Evolutionary conservation across 805 yeast genomes (phyloP).

Genomic region (Nakazawaea ishiwadae): DNA sequence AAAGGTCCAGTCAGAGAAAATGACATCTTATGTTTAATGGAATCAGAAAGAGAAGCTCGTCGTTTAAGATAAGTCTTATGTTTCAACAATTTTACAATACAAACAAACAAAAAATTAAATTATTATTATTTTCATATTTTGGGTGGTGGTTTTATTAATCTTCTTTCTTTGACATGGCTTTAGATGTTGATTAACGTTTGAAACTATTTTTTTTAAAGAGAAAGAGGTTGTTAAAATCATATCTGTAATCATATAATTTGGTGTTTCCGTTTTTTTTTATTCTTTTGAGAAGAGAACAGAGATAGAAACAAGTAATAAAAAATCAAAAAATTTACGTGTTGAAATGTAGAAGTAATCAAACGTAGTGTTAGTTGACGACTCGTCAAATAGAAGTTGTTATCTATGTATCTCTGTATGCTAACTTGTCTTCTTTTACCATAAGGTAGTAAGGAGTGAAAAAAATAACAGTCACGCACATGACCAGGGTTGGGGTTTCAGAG

Average conservation of each 20-base stretch:
- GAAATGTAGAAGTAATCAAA: no score
- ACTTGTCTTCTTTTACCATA: no score
- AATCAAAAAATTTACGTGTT: background rate
- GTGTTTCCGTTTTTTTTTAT: background rate
- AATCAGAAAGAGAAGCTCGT: constrained; percentile 99
- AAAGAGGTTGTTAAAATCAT: no score
- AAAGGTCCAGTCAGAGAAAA: constrained; percentile 97
- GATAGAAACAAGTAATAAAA: constrained; percentile 1
- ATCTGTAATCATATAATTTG: constrained; percentile 1
- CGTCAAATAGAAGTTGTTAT: background rate
- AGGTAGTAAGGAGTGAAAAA: no score
- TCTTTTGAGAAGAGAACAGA: constrained; percentile 1
- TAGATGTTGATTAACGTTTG: no score
- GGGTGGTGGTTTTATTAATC: background rate
- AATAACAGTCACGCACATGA: no score
- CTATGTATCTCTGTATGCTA: no score
- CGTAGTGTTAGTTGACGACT: no score
- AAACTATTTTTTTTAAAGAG: no score
- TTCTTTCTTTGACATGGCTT: no score
- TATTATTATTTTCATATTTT: background rate
- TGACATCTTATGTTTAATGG: constrained; percentile 98
- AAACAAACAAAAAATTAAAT: background rate
- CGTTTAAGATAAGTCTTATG: constrained; percentile 64
- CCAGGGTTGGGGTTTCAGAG: no score
- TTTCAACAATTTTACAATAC: background rate